Conservation (phyloP, 2,329 filamentous ascomycete species). For the Ophiocordyceps camponoti-rufipedis region DNA sequence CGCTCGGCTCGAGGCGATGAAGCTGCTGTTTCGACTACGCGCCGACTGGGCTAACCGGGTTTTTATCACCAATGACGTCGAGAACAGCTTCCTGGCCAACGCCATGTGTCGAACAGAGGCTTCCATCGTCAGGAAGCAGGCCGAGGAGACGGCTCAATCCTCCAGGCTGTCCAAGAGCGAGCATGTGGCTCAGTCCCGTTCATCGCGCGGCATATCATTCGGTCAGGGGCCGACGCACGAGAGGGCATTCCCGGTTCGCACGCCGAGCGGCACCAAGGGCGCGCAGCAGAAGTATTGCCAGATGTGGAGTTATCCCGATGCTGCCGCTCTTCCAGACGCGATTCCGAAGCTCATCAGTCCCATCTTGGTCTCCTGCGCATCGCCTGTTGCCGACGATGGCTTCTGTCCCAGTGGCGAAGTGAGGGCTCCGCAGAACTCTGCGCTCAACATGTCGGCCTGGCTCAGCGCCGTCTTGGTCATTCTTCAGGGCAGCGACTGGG, state of each 20-base stretch:
- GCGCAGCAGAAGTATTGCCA: slow-evolving; percentile 22
- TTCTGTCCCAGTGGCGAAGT: slow-evolving; percentile 7
- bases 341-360: slow-evolving; percentile 28
- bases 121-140: slow-evolving; percentile 29
- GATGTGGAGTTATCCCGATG: slow-evolving; percentile 40
- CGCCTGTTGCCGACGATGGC: slow-evolving; percentile 3
- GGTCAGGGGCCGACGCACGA: slow-evolving; percentile 27
- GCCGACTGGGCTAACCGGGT: slow-evolving; percentile 67
- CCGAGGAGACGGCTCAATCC: slow-evolving; percentile 30
- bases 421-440: slow-evolving; percentile 13
- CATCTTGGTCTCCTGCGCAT: slow-evolving; percentile 25
- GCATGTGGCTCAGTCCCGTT: slow-evolving; percentile 16
- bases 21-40: slow-evolving; percentile 63
- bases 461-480: slow-evolving; percentile 59
- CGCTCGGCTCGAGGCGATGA: slow-evolving; percentile 57
- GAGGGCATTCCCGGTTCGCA: slow-evolving; percentile 20
- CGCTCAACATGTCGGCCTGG: slow-evolving; percentile 48
- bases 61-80: slow-evolving; percentile 50
- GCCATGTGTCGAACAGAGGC: slow-evolving; percentile 48
- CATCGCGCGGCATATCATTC: slow-evolving; percentile 33
- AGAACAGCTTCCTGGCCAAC: slow-evolving; percentile 55
- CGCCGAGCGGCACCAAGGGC: slow-evolving; percentile 20
- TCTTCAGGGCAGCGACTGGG: slow-evolving; percentile 68
- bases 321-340: slow-evolving; percentile 31
- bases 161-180: slow-evolving; percentile 26